Evolutionary conservation across 1,284 basidiomycete species (phyloP).

Genomic region (Irpex sp.): DNA sequence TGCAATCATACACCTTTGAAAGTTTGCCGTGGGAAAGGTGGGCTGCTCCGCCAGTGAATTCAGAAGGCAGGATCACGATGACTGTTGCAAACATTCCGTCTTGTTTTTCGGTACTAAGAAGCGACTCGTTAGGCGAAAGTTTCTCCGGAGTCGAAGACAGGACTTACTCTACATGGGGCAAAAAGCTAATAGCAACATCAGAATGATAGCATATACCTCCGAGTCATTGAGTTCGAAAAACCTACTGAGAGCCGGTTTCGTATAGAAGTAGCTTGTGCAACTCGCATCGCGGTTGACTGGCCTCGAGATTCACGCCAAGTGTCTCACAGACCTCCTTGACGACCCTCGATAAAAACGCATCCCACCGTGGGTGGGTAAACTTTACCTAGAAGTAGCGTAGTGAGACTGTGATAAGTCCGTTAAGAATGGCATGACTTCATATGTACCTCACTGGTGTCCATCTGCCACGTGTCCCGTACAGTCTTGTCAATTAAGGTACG

Average conservation of each 20-base stretch:
- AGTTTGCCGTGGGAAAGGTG: constrained; percentile 31
- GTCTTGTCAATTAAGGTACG: constrained; percentile 18
- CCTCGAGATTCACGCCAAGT: constrained; percentile 3
- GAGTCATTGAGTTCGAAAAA: constrained; percentile 4
- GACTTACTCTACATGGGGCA: constrained; percentile 28
- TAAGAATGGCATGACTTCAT: no score
- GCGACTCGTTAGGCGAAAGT: not conserved
- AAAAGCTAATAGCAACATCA: constrained; percentile 19
- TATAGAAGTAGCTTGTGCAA: constrained; percentile 39
- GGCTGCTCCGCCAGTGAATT: constrained; percentile 36
- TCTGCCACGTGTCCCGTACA: constrained; percentile 23
- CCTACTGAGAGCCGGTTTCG: constrained; percentile 39
- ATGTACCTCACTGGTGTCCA: constrained; percentile 13
- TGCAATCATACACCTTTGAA: constrained; percentile 28
- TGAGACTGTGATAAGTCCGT: not conserved
- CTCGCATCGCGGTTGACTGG: constrained; percentile 26
- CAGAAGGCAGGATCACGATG: constrained; percentile 38
- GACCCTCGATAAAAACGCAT: not conserved
- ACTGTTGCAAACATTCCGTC: constrained; percentile 40
- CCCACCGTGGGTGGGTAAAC: constrained; percentile 5
- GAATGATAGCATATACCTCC: not conserved
- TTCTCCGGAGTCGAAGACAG: not conserved
- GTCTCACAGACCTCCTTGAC: constrained; percentile 22
- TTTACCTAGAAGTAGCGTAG: not conserved
- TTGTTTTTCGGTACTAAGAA: constrained; percentile 31